Conservation (phyloP, 345 rosid genomes). For the Boechera divaricarpa region DNA sequence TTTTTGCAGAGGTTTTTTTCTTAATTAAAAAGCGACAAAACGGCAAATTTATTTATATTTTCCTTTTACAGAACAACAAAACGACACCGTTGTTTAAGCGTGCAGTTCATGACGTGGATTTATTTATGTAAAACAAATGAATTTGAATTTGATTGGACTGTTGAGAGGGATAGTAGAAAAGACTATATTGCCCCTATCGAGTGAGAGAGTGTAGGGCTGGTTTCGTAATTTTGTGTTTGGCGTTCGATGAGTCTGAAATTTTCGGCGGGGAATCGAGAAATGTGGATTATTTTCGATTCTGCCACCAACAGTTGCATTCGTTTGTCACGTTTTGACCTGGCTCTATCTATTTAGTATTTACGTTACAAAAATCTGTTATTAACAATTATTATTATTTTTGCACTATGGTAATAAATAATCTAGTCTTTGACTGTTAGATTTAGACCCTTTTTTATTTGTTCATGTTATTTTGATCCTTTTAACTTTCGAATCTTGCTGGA, state of each 20-base stretch:
- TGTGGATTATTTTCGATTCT: conserved; percentile 40
- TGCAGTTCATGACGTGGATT: conserved; percentile 44
- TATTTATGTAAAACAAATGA: not conserved
- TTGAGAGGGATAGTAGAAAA: not conserved
- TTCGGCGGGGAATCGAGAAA: conserved; percentile 44
- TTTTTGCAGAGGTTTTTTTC: not conserved
- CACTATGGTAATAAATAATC: not conserved
- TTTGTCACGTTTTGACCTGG: conserved; percentile 36
- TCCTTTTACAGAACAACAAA: conserved; percentile 18
- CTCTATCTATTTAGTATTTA: not conserved
- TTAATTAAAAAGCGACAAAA: conserved; percentile 38
- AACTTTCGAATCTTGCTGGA: not conserved
- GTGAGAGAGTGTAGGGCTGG: not conserved
- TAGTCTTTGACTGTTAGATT: not conserved
- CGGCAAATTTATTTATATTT: conserved; percentile 3
- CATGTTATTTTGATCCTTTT: no score
- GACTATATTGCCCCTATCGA: conserved; percentile 3
- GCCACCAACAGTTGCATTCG: conserved; percentile 53
- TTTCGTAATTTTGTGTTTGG: not conserved
- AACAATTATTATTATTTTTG: not conserved
- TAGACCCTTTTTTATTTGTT: not conserved
- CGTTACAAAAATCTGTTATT: not conserved
- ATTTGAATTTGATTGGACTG: conserved; percentile 26
- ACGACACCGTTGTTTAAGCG: conserved; percentile 44
- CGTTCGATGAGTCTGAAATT: conserved; percentile 45